Evolutionary conservation across 257 asterid genomes (phyloP), one percentile per base, ranked within the genome.

Genomic region (Leonotis leonurus): DNA sequence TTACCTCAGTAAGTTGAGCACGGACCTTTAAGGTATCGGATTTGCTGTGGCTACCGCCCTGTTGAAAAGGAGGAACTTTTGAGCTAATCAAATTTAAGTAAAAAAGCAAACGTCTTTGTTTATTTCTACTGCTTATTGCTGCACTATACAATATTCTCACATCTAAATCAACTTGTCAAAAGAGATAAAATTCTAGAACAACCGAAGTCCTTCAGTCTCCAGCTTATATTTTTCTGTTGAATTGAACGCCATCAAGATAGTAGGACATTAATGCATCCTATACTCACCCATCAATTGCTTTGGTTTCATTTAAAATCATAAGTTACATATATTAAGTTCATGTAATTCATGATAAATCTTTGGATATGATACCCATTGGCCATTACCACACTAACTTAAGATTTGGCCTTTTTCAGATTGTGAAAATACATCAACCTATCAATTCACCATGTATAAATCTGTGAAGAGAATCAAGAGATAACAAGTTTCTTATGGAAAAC

Each of bases 1-100:
- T 51, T 72, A 79, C 88, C 85, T 79, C 79, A 39, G 53, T 72
- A 14, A 77, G 77, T 68, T 74, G 73, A 10, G 85, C 81, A 67
- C 56, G 50, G 57, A 70, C 76, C 74, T 67, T 77, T 55, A 79
- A 70, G 66, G 48, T 73, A 49, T 73, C 68, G 35, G 80, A 78
- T 56, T 75, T 76, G 60, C 67, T 43, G 13, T 68, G 52, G 61
- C 69, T 56, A 56, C 22, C 56, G 29, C 81, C 77, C 81, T 67
- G 77, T 58, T 27, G 56, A 48, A 62, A 45, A 26, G 12, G 45
- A 25, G 16, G 11, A 63, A 46, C 13, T 41, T 66, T 53, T 14
- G 13, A 48, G 39, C 70, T 71, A 17, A 13, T 43, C 29, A 6
- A 26, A 39, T 8, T 10, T 43, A 49, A 41, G 20, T 56, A 66